Evolutionary conservation across 331 rosid genomes (phyloP).

Genomic region (Cydonia oblonga): DNA sequence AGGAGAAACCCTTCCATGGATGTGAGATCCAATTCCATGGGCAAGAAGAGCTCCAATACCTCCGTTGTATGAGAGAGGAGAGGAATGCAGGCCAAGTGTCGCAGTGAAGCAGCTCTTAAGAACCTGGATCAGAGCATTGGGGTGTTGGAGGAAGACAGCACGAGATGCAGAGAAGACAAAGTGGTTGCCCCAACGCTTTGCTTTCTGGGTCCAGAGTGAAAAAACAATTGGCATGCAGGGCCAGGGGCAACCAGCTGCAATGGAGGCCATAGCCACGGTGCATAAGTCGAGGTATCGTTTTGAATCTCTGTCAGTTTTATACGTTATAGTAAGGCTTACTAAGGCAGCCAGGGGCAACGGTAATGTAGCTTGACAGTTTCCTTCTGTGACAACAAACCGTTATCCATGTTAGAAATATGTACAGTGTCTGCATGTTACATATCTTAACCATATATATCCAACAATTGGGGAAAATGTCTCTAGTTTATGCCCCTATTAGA

Average conservation of each 20-base stretch:
- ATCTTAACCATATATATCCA: background rate
- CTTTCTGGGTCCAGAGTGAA: conserved; percentile 73
- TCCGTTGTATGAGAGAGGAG: conserved; percentile 40
- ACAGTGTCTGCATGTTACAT: no score
- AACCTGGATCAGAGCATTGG: conserved; percentile 43
- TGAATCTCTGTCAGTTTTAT: conserved; percentile 42
- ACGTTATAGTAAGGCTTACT: conserved; percentile 59
- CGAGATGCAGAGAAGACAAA: conserved; percentile 57
- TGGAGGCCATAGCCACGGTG: conserved; percentile 44
- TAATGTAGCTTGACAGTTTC: conserved; percentile 50
- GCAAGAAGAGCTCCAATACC: conserved; percentile 65
- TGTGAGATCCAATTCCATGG: conserved; percentile 43
- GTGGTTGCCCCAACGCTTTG: conserved; percentile 56
- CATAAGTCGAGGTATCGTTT: conserved; percentile 49
- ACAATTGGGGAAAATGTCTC: background rate
- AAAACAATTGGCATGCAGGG: conserved; percentile 74
- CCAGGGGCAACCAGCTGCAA: conserved; percentile 65
- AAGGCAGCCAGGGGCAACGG: conserved; percentile 73
- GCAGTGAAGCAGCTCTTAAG: conserved; percentile 67
- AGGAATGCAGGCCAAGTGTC: conserved; percentile 38
- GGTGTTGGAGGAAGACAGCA: conserved; percentile 52
- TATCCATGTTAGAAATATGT: background rate
- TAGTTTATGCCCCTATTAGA: background rate
- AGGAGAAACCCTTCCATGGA: conserved; percentile 37
- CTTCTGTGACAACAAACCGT: conserved; percentile 29